A percentile compares a stretch with the other conserved stretches of the same genome.
These are phyloP conservation scores for Xerocomellus chrysenteron DNA, from an alignment of 768 basidiomycete genomes.

Conservation along the genomic window DNA sequence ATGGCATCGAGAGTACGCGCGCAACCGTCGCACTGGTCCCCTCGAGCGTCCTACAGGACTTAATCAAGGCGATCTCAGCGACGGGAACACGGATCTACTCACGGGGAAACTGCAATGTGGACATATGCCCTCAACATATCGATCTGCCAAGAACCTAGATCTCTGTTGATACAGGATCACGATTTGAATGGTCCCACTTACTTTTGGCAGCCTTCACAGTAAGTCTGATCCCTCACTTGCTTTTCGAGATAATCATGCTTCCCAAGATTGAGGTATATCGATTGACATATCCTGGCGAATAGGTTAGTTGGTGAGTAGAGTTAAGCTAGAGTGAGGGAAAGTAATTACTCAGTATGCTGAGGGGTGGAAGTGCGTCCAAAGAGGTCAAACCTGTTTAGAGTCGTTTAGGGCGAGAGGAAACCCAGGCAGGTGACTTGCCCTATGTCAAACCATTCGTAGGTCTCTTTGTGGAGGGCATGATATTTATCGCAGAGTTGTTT, in stretches of 20 bases:
- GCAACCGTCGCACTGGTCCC: conserved; percentile 97
- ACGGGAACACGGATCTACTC: conserved; percentile 16
- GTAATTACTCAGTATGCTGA: conserved; percentile 77
- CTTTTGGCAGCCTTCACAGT: conserved; percentile 90
- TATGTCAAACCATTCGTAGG: conserved; percentile 98
- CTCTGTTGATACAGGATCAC: conserved; percentile 7
- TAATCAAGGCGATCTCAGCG: not conserved
- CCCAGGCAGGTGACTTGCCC: conserved; percentile 47
- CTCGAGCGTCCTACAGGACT: conserved; percentile 77
- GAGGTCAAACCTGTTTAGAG: conserved; percentile 73
- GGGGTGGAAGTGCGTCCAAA: conserved; percentile 95
- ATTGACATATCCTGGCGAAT: conserved; percentile 75
- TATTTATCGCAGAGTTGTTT: conserved; percentile 89
- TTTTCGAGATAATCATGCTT: conserved; percentile 75
- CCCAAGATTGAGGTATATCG: conserved; percentile 81
- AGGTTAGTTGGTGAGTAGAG: not conserved
- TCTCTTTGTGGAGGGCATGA: conserved; percentile 81
- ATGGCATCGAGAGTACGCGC: conserved; percentile 90
- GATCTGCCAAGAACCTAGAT: conserved; percentile 87
- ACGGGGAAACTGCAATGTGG: conserved; percentile 90
- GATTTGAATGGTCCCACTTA: conserved; percentile 31
- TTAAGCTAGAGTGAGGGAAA: not conserved
- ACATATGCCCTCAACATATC: conserved; percentile 97
- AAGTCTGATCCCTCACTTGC: conserved; percentile 90
- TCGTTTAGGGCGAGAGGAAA: not conserved